Base-by-base conservation (phyloP, 352 stramenopile genomes). In the Globisporangium abappressorium region DNA sequence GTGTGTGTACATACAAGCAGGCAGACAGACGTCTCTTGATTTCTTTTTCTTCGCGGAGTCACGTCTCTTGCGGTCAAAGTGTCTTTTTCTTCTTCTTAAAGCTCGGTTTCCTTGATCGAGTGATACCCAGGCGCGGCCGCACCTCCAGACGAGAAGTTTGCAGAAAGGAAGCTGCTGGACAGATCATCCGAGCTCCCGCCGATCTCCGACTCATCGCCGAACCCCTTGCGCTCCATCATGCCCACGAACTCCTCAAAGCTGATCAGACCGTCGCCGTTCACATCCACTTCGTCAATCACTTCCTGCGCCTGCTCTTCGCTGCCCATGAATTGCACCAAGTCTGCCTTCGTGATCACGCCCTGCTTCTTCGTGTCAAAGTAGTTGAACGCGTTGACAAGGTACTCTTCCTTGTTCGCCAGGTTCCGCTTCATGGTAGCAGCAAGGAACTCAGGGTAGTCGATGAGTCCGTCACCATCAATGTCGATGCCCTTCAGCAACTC, bases 171-270 rank as follows among this genome's bases (percentile, higher is more conserved):
- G 67, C 85, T 90, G 60, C 70, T 70, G 20, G 66, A 80, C n/a
- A 87, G 68, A 57, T 78, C 72, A 68, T 92, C 84, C 70, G 78
- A 66, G 70, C 79, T 90, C n/a, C 79, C 77, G 61, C 75, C 82
- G 22, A 62, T 54, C 49, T 91, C 83, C 8, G 82, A 89, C 62
- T 95, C 87, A 12, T 95, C 87, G 15, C 84, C 84, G 63, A 89
- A 91, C 63, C 84, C 84, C 79, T 92, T 90, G 65, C 87, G 85
- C 73, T 93, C 77, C 90, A 97, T 97, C 87, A 97, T 96, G 30
- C 71, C 72, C 57, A 94, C 79, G 70, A 98, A 98, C 71, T 98
- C 94, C 28, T 97, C 82, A 68, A 97, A 98, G 72, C 80, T 96
- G 72, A 98, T 97, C 55, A 91, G 73, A 12, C 92, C 92, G 71